Evolutionary conservation across 1,284 basidiomycete species (phyloP).

Genomic region (Ganoderma meredithae): DNA sequence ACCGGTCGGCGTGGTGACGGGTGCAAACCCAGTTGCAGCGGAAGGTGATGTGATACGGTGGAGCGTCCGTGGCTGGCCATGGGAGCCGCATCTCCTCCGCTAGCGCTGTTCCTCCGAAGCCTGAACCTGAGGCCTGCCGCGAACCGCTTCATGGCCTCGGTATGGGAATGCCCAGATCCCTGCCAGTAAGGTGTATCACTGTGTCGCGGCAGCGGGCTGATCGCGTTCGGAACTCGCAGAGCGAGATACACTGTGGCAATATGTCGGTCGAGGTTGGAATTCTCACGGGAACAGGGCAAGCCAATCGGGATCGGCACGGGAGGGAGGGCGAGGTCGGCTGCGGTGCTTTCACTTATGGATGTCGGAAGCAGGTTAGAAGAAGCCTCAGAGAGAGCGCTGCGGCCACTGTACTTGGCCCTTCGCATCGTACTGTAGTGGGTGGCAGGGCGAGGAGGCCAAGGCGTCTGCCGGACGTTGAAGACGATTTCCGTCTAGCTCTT

Average conservation of each 20-base stretch:
- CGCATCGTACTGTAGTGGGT: no score
- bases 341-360: not conserved
- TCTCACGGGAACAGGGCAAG: conserved; percentile 1
- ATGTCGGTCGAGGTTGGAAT: not conserved
- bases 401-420: no score
- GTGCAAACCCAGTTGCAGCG: no score
- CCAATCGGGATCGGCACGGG: not conserved
- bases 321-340: not conserved
- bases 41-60: no score
- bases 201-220: not conserved
- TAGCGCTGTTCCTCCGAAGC: no score
- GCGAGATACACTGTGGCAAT: not conserved
- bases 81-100: not conserved
- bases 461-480: not conserved
- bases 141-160: not conserved
- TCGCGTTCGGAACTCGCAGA: not conserved
- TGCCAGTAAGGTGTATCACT: no score
- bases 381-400: no score
- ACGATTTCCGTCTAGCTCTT: not conserved
- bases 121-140: not conserved
- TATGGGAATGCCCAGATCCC: not conserved
- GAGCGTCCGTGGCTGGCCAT: no score
- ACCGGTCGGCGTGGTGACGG: not conserved
- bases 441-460: no score
- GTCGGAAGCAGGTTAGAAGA: no score